Evolutionary conservation across 352 stramenopile species (phyloP).

Genomic region (Sclerospora graminicola): DNA sequence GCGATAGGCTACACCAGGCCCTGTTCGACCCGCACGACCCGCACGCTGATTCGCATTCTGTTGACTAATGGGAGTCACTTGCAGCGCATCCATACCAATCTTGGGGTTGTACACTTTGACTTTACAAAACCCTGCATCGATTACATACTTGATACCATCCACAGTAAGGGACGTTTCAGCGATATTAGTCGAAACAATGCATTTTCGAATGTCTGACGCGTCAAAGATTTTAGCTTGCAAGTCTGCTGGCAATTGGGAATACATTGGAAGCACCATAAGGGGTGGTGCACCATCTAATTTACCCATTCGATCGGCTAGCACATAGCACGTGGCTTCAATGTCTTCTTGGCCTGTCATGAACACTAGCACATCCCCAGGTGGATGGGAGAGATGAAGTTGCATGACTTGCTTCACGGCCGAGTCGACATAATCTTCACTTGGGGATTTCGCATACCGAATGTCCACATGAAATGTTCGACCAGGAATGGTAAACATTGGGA

Average conservation of each 20-base stretch:
- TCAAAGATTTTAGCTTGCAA: slow-evolving; percentile 98
- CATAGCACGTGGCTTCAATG: slow-evolving; percentile 93
- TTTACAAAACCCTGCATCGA: slow-evolving; percentile 97
- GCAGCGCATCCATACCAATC: slow-evolving; percentile 98
- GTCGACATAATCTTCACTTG: slow-evolving; percentile 97
- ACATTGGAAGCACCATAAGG: slow-evolving; percentile 98
- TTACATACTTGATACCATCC: slow-evolving; percentile 97
- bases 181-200: slow-evolving; percentile 98
- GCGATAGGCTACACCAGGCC: slow-evolving; percentile 89
- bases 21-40: slow-evolving; percentile 89
- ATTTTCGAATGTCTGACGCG: slow-evolving; percentile 90
- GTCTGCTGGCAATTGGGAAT: slow-evolving; percentile 96
- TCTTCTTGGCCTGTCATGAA: slow-evolving; percentile 99
- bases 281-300: slow-evolving; percentile 88
- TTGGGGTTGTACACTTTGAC: slow-evolving; percentile 99
- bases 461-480: slow-evolving; percentile 80
- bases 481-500: slow-evolving; percentile 97
- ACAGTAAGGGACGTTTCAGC: slow-evolving; percentile 94
- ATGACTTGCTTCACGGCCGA: slow-evolving; percentile 96
- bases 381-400: slow-evolving; percentile 96
- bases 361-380: slow-evolving; percentile 95
- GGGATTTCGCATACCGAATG: slow-evolving; percentile 87
- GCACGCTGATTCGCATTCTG: slow-evolving; percentile 97
- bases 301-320: slow-evolving; percentile 93
- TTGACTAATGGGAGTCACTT: slow-evolving; percentile 93